Percentiles rank a stretch among this genome's conserved stretches.
These are phyloP conservation scores for Delphinella strobiligena DNA, from an alignment of 2,329 filamentous ascomycete species.

Conservation along the genomic window DNA sequence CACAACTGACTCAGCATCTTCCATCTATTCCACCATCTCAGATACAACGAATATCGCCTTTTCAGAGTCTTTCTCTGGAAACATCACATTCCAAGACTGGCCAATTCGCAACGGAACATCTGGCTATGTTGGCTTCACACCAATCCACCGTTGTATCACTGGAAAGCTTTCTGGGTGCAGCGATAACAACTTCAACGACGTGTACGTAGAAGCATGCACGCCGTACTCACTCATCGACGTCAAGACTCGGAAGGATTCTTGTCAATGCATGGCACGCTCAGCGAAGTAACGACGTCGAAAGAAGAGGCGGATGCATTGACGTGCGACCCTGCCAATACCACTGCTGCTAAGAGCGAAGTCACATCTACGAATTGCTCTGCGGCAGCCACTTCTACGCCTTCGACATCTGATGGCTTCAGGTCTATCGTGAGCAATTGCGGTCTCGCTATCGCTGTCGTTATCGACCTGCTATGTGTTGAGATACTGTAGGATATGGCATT, in stretches of 20 bases:
- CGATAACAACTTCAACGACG: neutral
- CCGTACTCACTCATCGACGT: neutral
- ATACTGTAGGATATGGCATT: too few species aligned
- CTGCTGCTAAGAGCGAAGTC: neutral
- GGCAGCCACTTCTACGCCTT: too few species aligned
- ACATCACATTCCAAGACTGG: neutral
- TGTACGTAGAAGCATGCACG: neutral
- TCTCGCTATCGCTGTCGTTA: too few species aligned
- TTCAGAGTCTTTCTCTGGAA: neutral
- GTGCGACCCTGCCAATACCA: slow-evolving; percentile 4
- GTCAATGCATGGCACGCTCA: slow-evolving; percentile 1
- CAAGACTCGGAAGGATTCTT: too few species aligned
- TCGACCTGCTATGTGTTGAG: too few species aligned
- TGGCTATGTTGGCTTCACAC: slow-evolving; percentile 1
- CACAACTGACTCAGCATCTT: neutral
- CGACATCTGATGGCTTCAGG: too few species aligned
- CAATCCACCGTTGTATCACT: neutral
- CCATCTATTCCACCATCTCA: neutral
- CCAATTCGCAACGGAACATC: neutral
- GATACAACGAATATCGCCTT: neutral
- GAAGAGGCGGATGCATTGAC: neutral
- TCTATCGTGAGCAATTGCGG: too few species aligned
- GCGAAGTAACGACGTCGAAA: neutral
- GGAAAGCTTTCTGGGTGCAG: neutral
- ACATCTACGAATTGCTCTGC: too few species aligned